Evolutionary conservation across 305 asterid genomes (phyloP).

Genomic region (Fraxinus floribunda): DNA sequence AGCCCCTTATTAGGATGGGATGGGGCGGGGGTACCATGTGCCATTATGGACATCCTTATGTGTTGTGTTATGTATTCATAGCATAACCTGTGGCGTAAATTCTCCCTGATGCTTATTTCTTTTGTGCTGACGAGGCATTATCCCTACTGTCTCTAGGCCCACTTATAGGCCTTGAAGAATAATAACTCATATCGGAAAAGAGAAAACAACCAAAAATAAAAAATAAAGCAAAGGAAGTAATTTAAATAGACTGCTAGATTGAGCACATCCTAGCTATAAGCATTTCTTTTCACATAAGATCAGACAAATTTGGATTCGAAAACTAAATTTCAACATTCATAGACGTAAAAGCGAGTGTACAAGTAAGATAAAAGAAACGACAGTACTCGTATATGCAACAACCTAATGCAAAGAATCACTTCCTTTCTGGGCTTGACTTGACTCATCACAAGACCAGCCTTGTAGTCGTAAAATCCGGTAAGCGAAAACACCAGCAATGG

Average conservation of each 20-base stretch:
- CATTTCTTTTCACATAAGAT: background rate
- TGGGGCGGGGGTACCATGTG: too few species aligned
- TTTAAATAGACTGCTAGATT: background rate
- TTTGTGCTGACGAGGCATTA: too few species aligned
- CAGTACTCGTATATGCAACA: background rate
- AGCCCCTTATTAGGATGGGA: too few species aligned
- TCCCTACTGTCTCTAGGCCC: too few species aligned
- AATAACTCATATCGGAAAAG: background rate
- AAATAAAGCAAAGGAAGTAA: background rate
- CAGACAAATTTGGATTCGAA: background rate
- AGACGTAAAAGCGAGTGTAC: background rate
- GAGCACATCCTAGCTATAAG: background rate
- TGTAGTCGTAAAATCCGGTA: slow-evolving; percentile 63
- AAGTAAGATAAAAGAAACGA: background rate
- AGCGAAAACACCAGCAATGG: slow-evolving; percentile 57
- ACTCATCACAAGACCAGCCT: slow-evolving; percentile 77
- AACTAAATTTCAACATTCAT: background rate
- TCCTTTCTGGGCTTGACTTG: slow-evolving; percentile 14
- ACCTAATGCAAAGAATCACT: slow-evolving; percentile 31
- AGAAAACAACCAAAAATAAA: background rate
- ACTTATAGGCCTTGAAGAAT: too few species aligned
- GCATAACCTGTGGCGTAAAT: too few species aligned
- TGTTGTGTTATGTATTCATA: too few species aligned
- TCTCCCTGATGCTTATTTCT: too few species aligned
- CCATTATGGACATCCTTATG: too few species aligned